Percentiles rank a stretch among this genome's conserved stretches.
These are phyloP conservation scores for Aethionema arabicum DNA, from an alignment of 345 rosid species.

Conservation along the genomic window DNA sequence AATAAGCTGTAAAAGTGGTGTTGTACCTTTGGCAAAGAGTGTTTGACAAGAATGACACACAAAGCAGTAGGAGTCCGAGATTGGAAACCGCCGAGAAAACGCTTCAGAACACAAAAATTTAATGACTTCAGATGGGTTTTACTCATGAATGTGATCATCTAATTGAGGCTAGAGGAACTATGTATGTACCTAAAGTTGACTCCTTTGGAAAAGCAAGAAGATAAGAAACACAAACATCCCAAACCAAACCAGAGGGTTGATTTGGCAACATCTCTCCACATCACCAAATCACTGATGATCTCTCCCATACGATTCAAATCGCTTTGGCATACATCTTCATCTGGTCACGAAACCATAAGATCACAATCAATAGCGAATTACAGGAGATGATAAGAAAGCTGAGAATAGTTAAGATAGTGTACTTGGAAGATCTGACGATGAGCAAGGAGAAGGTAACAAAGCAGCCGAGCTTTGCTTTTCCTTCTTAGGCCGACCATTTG, in stretches of 20 bases:
- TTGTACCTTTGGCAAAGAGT: conserved; percentile 67
- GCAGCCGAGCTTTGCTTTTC: conserved; percentile 45
- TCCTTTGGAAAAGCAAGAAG: conserved; percentile 79
- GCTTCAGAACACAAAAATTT: conserved; percentile 41
- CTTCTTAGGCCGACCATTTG: conserved; percentile 58
- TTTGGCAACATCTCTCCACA: conserved; percentile 88
- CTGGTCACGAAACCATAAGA: conserved; percentile 21
- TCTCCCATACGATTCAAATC: conserved; percentile 59
- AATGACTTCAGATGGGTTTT: conserved; percentile 21
- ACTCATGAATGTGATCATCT: background rate
- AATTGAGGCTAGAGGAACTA: background rate
- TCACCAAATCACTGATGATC: conserved; percentile 54
- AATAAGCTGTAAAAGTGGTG: background rate
- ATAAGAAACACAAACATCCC: conserved; percentile 65
- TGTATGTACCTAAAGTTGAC: conserved; percentile 61
- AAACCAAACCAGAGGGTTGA: conserved; percentile 92
- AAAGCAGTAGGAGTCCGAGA: conserved; percentile 74
- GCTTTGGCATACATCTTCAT: conserved; percentile 46
- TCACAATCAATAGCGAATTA: conserved; percentile 19
- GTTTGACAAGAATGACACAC: conserved; percentile 81
- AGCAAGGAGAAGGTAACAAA: conserved; percentile 46
- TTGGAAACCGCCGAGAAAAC: conserved; percentile 68
- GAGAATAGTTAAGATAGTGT: conserved; percentile 12
- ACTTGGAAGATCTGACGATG: conserved; percentile 51
- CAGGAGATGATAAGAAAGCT: background rate